Evolutionary conservation across 106 monocot species (phyloP), one percentile per base, ranked within the genome.

Genomic region (Allium cepa): DNA sequence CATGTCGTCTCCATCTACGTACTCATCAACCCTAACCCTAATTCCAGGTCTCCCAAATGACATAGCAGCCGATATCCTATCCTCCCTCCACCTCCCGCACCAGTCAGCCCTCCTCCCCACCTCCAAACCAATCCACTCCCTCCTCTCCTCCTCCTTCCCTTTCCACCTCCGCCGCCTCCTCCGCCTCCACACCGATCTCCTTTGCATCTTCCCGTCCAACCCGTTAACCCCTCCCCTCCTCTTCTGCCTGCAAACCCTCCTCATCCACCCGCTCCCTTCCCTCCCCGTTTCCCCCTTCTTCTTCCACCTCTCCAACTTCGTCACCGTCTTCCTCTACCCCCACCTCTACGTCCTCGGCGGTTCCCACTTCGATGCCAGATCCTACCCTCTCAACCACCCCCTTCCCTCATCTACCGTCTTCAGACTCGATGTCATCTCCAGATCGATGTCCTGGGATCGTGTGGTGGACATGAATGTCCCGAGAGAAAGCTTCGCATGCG

Each of bases 11-110:
- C 17, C 12, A 11, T 58, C 58, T 11, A 8, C 58, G 12, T 58
- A 10, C 17, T 58, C 58, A 13, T 11, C 58, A n/a, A 52, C 52
- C 52, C 52, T 52, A 52, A 52, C 52, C 52, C 52, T 52, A 11
- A 80, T 90, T 22, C 94, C 90, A 0, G 87, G 86, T 22, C 86
- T 94, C 8, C 84, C 94, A 9, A 69, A 84, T 73, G 94, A 90
- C 72, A 22, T 87, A 63, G 49, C 94, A 8, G 36, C 87, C 26
- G 49, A 55, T 9, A 87, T 94, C 78, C 84, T 94, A 62, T 62
- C 77, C 63, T 73, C 77, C 9, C 79, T 94, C 36, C 87, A 86
- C 7, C 56, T 70, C 69, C 75, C 90, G 74, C 58, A 16, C 71
- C 79, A 76, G 61, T 6, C 78, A 75, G 18, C 75, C 68, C 67